A percentile compares a stretch with the other conserved stretches of the same genome.
phyloP scores from a whole-genome alignment of 176 grass and related monocot genomes.

The Raddia distichophylla region DNA sequence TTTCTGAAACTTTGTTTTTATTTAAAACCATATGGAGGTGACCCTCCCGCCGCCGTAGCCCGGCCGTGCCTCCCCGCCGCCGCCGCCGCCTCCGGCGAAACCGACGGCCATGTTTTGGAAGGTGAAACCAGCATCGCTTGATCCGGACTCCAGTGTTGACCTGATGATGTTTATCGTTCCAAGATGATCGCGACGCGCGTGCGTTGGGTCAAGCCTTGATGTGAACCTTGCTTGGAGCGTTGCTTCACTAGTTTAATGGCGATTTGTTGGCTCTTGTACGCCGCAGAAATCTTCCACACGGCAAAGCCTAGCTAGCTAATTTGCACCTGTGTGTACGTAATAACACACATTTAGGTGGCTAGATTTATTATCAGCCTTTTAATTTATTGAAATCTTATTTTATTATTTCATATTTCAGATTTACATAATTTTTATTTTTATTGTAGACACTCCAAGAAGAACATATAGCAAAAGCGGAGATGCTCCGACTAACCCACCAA shows the following conservation, averaged over 20 bases:
- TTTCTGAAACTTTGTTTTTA: too few relatives aligned
- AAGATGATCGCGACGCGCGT: neutral
- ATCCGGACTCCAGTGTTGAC: neutral
- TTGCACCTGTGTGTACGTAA: too few relatives aligned
- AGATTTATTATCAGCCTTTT: too few relatives aligned
- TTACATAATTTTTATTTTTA: too few relatives aligned
- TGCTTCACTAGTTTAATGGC: neutral
- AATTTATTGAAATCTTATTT: too few relatives aligned
- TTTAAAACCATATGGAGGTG: conserved; percentile 27
- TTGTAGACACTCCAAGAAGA: too few relatives aligned
- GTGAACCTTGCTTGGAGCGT: neutral
- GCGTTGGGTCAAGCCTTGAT: neutral
- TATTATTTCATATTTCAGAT: too few relatives aligned
- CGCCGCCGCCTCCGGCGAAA: neutral
- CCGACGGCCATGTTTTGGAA: conserved; percentile 5
- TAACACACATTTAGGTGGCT: too few relatives aligned
- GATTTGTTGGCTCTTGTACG: neutral
- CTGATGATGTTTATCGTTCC: neutral
- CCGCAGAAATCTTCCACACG: neutral
- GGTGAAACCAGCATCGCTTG: neutral
- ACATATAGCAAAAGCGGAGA: too few relatives aligned
- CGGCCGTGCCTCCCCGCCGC: neutral
- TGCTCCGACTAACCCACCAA: too few relatives aligned
- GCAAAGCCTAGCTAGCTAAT: neutral
- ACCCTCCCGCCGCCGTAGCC: conserved; percentile 44